Base-by-base conservation (phyloP, 1,284 basidiomycete species). In the Lignosus rhinocerotis region DNA sequence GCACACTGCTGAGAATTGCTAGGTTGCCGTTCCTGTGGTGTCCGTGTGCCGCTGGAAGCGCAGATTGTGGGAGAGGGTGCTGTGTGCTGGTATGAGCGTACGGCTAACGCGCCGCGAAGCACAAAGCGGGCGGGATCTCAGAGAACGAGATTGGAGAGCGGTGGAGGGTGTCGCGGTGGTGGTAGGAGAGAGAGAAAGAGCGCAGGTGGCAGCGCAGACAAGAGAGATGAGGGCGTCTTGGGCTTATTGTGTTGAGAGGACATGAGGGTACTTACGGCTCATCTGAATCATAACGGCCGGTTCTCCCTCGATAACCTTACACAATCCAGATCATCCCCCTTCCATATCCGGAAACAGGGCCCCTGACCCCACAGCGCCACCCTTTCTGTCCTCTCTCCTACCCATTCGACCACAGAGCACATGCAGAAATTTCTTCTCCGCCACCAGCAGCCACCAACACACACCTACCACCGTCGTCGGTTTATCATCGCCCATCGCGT, bases 201-300 rank as follows among this genome's bases (percentile, higher is more conserved):
- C 11, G 36, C 7, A 39, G 25, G 21, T 39, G 12, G 19, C 34
- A 51, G 30, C 45, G 34, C 51, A 16, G 58, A 60, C 56, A 46
- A 58, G 62, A 52, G 33, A 12, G 48, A 45, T 25, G 45, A 46
- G 55, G 59, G 57, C 59, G 62, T 51, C 55, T 53, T 46, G 49
- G 57, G 57, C 60, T 64, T 64, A 64, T 64, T 64, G 62, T 64
- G 57, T 64, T 59, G 39, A 36, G 36, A 45, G 39, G 51, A 53
- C 56, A 60, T 62, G 60, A 56, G 55, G 57, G 46, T 33, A 10
- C 16, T 8, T 4, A 25, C 25, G 25, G 25, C 25, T 3, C 34
- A 21, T n/a, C 39, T 19, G 34, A 25, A 41, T 7, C 25, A 3
- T 16, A 31, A 46, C 5, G 31, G 14, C 41, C 47, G 2, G 16